Percentiles rank a stretch among this genome's conserved stretches.
Evolutionary conservation across 495 filamentous ascomycete genomes (phyloP).

Genomic region (Darksidea phi): DNA sequence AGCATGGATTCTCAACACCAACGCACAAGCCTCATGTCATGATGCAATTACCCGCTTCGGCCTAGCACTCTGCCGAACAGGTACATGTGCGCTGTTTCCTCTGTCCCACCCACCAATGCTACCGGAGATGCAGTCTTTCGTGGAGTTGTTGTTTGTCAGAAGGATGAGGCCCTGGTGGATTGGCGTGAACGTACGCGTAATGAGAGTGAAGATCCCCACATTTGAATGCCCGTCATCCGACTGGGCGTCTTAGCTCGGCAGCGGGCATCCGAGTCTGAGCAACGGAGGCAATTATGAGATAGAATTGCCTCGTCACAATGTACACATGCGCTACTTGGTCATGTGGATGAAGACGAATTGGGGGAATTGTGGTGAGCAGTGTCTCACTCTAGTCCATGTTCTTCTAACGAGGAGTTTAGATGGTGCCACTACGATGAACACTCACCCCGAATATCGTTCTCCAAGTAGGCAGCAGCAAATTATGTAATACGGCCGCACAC

Average conservation of each 20-base stretch:
- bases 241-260: background rate
- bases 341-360: too few relatives aligned
- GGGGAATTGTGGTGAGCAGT: too few relatives aligned
- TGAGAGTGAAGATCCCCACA: background rate
- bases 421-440: too few relatives aligned
- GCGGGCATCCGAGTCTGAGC: background rate
- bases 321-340: too few relatives aligned
- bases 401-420: too few relatives aligned
- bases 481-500: too few relatives aligned
- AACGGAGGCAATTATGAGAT: too few relatives aligned
- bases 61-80: background rate
- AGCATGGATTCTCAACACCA: background rate
- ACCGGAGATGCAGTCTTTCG: background rate
- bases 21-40: background rate
- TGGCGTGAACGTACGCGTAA: background rate
- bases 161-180: background rate
- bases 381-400: too few relatives aligned
- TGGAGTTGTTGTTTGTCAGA: background rate
- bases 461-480: too few relatives aligned
- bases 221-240: background rate
- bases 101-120: background rate
- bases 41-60: background rate
- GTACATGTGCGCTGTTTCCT: background rate
- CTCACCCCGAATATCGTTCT: too few relatives aligned
- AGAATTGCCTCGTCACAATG: too few relatives aligned